Evolutionary conservation across 306 rosid species (phyloP), one percentile per base, ranked within the genome.

Genomic region (Inga oerstediana): DNA sequence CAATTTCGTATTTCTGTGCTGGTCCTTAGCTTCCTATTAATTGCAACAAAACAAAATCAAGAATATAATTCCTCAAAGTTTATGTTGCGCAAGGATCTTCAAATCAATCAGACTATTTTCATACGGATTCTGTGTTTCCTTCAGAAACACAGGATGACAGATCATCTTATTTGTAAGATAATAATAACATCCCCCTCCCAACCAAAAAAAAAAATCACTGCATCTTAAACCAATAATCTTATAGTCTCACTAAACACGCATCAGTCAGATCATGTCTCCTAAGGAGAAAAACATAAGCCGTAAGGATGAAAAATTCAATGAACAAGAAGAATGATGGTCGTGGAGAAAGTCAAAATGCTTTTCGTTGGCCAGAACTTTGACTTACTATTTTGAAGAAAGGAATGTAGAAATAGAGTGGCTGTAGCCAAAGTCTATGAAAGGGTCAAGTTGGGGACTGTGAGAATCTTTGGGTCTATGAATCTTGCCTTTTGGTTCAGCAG

Each of bases 1-100:
- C 83, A 96, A 85, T 87, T 96, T 96, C 69, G 98, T 91, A 88
- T 90, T 96, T 65, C 98, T 83, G 84, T 94, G 99, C 89, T 92
- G 98, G 89, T 96, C 98, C 88, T 92, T 91, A 34, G 97, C 84
- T 90, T 90, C 99, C 99, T 96, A 77, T 51, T 79, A 78, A 80
- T 77, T 71, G 86, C 81, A 85, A 87, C 56, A 75, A 84, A 81
- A 85, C 58, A 67, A 80, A 76, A 80, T 78, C 72, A 85, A 78
- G 64, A 78, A 64, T 56, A 30, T 72, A 69, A 48, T 30, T 27
- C 27, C 20, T 61, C 61, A 15, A 49, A 52, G 51, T 69, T 41
- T 16, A 37, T 39, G 44, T 27, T 27, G 49, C 81, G 35, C 43
- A 72, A 41, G 54, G 34, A 45, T 48, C 64, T 56, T 13, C 37